These are phyloP conservation scores for Neoboletus subvelutipes DNA, from an alignment of 768 basidiomycete genomes.

Conservation along the genomic window DNA sequence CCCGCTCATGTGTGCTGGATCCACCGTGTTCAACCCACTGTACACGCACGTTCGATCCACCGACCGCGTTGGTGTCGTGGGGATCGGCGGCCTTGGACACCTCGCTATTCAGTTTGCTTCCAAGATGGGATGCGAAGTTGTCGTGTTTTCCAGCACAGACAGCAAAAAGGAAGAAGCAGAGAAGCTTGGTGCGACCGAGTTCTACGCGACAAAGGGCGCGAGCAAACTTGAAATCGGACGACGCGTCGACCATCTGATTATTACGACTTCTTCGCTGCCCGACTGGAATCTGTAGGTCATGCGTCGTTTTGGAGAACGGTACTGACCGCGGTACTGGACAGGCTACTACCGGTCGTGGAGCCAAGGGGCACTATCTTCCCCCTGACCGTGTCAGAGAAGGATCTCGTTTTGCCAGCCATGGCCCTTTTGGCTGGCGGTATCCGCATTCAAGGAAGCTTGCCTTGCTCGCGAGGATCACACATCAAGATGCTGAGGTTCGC, in stretches of 20 bases:
- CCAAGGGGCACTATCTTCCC: slow-evolving; percentile 26
- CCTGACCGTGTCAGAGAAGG: slow-evolving; percentile 23
- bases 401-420: slow-evolving; percentile 25
- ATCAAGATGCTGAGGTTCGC: slow-evolving; percentile 37
- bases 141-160: slow-evolving; percentile 36
- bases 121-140: slow-evolving; percentile 40
- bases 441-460: slow-evolving; percentile 26
- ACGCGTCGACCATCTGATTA: slow-evolving; percentile 31
- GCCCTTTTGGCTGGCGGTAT: slow-evolving; percentile 17
- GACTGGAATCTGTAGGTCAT: slow-evolving; percentile 32
- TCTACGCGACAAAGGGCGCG: slow-evolving; percentile 31
- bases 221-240: slow-evolving; percentile 27
- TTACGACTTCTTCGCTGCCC: slow-evolving; percentile 31
- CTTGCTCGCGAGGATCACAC: slow-evolving; percentile 29
- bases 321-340: slow-evolving; percentile 2
- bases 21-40: slow-evolving; percentile 34
- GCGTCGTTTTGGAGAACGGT: neutral
- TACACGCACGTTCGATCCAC: slow-evolving; percentile 27
- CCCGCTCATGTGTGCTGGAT: slow-evolving; percentile 39
- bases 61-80: slow-evolving; percentile 36
- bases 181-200: slow-evolving; percentile 36
- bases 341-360: slow-evolving; percentile 28
- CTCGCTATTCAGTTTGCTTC: slow-evolving; percentile 39
- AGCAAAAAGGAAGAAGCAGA: slow-evolving; percentile 34
- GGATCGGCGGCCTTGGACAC: slow-evolving; percentile 39